A percentile compares a stretch with the other conserved stretches of the same genome.
These are phyloP conservation scores for Fragosphaeria purpurea DNA, from an alignment of 2,329 filamentous ascomycete species.

Conservation along the genomic window DNA sequence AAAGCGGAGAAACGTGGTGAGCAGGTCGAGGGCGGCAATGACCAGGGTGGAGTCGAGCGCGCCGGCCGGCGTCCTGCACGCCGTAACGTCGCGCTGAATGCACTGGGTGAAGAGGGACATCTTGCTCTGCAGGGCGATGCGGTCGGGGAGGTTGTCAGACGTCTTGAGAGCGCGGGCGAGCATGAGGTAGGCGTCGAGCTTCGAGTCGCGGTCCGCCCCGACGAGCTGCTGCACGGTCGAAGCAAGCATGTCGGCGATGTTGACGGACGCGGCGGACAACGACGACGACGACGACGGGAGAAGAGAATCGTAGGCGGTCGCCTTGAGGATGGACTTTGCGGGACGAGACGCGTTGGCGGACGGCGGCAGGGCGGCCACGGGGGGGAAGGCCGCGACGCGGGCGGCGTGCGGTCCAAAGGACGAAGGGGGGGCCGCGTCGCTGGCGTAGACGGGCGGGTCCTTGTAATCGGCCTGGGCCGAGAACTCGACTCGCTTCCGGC, in stretches of 20 bases:
- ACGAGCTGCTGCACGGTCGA: constrained; percentile 75
- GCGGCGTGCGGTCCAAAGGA: too few relatives aligned
- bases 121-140: constrained; percentile 61
- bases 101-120: constrained; percentile 70
- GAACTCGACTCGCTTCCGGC: constrained; percentile 48
- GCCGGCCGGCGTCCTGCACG: constrained; percentile 44
- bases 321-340: constrained; percentile 69
- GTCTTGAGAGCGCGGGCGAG: constrained; percentile 66
- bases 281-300: constrained; percentile 7
- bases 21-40: constrained; percentile 67
- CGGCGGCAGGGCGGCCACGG: constrained; percentile 25
- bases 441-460: constrained; percentile 37
- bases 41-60: constrained; percentile 58
- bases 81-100: constrained; percentile 68
- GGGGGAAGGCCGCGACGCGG: constrained; percentile 11
- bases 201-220: constrained; percentile 58
- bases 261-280: constrained; percentile 34
- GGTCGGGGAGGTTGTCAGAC: constrained; percentile 72
- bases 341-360: constrained; percentile 30
- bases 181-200: constrained; percentile 78
- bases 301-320: constrained; percentile 27
- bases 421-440: constrained; percentile 19
- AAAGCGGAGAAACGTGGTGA: constrained; percentile 68
- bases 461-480: constrained; percentile 46
- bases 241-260: constrained; percentile 71